These are phyloP conservation scores for Xylaria palmicola DNA, from an alignment of 495 filamentous ascomycete genomes.

Conservation along the genomic window DNA sequence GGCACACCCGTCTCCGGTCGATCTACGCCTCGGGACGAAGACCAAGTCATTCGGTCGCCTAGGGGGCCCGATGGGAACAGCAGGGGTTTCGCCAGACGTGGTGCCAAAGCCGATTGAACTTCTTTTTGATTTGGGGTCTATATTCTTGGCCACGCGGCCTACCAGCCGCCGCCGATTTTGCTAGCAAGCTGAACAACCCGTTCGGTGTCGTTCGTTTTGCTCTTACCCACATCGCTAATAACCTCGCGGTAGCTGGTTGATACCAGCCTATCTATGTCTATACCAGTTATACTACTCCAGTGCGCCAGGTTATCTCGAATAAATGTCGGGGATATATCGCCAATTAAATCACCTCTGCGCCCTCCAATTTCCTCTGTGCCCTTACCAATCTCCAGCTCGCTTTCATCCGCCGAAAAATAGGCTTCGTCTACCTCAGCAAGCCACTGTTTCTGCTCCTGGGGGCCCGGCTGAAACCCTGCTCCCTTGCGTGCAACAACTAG, in stretches of 20 bases:
- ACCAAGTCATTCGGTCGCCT: conserved; percentile 61
- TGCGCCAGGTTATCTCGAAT: conserved; percentile 61
- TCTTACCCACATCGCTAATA: conserved; percentile 90
- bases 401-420: conserved; percentile 80
- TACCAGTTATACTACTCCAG: conserved; percentile 71
- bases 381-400: conserved; percentile 38
- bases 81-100: conserved; percentile 53
- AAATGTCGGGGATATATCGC: conserved; percentile 56
- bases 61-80: conserved; percentile 74
- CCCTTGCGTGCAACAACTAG: conserved; percentile 45
- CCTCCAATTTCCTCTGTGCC: conserved; percentile 17
- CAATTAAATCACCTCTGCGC: conserved; percentile 41
- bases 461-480: conserved; percentile 54
- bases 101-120: conserved; percentile 39
- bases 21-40: conserved; percentile 48
- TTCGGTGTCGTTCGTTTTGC: conserved; percentile 65
- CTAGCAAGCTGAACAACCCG: conserved; percentile 85
- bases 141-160: conserved; percentile 22
- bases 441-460: conserved; percentile 82
- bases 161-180: conserved; percentile 95
- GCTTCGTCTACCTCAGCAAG: conserved; percentile 84
- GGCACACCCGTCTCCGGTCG: conserved; percentile 40
- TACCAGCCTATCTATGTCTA: conserved; percentile 68
- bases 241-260: conserved; percentile 89
- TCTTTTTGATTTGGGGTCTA: conserved; percentile 14